Percentiles rank a stretch among this genome's conserved stretches.
These are phyloP conservation scores for Sordariomycetes sp. DNA, from an alignment of 2,329 filamentous ascomycete genomes.

Conservation along the genomic window DNA sequence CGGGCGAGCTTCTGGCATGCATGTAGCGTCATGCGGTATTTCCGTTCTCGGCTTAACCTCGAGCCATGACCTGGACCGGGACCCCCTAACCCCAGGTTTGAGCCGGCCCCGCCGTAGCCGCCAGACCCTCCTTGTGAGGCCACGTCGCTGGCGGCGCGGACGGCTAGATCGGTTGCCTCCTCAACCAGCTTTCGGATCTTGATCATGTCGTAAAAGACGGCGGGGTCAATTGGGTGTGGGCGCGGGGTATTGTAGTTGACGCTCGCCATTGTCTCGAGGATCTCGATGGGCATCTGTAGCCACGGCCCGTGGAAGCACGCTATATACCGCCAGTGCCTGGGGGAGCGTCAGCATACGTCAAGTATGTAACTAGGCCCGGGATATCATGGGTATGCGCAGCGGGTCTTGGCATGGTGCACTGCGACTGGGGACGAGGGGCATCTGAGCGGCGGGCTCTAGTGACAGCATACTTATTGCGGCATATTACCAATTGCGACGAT, in stretches of 20 bases:
- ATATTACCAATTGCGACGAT: conserved; percentile 3
- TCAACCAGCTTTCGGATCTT: conserved; percentile 75
- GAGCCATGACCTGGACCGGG: conserved; percentile 40
- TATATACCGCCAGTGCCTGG: conserved; percentile 75
- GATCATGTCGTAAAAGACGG: conserved; percentile 72
- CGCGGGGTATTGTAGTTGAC: conserved; percentile 69
- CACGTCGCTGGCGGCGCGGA: conserved; percentile 65
- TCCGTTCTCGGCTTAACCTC: conserved; percentile 65
- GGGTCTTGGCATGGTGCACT: background rate
- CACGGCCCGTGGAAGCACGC: conserved; percentile 76
- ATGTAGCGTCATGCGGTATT: conserved; percentile 70
- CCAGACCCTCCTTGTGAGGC: conserved; percentile 49
- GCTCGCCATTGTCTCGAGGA: conserved; percentile 69
- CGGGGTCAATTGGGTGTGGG: conserved; percentile 68
- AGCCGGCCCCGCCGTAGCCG: conserved; percentile 13
- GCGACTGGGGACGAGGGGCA: background rate
- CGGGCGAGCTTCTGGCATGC: conserved; percentile 67
- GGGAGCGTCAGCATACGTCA: background rate
- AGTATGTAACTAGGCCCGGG: background rate
- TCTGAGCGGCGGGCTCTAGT: background rate
- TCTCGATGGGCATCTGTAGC: conserved; percentile 68
- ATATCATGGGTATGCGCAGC: background rate
- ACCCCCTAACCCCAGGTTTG: conserved; percentile 10
- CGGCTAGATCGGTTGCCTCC: conserved; percentile 66
- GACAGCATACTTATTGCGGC: conserved; percentile 2